A percentile compares a stretch with the other conserved stretches of the same genome.
Evolutionary conservation across 2,329 filamentous ascomycete species (phyloP).

Genomic region (Apiospora koreana): DNA sequence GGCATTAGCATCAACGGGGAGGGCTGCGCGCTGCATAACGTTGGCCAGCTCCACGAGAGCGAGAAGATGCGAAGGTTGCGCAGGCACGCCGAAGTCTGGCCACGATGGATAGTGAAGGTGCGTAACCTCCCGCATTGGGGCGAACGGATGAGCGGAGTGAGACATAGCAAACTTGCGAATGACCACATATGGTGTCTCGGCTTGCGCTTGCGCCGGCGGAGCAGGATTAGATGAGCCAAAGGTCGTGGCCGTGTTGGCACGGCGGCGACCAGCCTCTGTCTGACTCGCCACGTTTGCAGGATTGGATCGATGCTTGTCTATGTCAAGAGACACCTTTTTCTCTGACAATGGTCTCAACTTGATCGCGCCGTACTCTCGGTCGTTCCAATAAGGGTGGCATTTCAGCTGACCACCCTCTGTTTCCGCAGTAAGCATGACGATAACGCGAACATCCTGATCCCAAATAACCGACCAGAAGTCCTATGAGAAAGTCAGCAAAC

Average conservation of each 20-base stretch:
- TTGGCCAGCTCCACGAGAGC: constrained; percentile 88
- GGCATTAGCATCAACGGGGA: constrained; percentile 46
- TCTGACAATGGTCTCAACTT: constrained; percentile 78
- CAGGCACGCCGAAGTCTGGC: constrained; percentile 94
- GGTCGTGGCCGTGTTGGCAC: constrained; percentile 56
- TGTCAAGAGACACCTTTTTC: constrained; percentile 77
- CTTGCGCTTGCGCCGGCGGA: constrained; percentile 23
- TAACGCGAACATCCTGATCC: constrained; percentile 93
- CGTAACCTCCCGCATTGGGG: constrained; percentile 86
- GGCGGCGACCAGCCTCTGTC: constrained; percentile 46
- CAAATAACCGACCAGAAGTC: constrained; percentile 98
- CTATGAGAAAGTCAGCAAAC: constrained; percentile 41
- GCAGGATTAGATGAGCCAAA: constrained; percentile 35
- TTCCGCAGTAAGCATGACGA: constrained; percentile 96
- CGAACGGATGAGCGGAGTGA: constrained; percentile 76
- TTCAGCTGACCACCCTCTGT: constrained; percentile 91
- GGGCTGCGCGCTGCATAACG: constrained; percentile 64
- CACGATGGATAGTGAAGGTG: constrained; percentile 95
- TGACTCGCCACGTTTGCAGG: constrained; percentile 27
- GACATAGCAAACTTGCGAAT: constrained; percentile 86
- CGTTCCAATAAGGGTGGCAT: constrained; percentile 91
- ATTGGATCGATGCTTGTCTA: constrained; percentile 52
- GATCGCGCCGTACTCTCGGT: constrained; percentile 75
- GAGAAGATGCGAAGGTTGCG: constrained; percentile 83
- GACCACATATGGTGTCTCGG: constrained; percentile 73